Evolutionary conservation across 2,329 filamentous ascomycete genomes (phyloP), one percentile per base, ranked within the genome.

Genomic region (Simplicillium aogashimaense): DNA sequence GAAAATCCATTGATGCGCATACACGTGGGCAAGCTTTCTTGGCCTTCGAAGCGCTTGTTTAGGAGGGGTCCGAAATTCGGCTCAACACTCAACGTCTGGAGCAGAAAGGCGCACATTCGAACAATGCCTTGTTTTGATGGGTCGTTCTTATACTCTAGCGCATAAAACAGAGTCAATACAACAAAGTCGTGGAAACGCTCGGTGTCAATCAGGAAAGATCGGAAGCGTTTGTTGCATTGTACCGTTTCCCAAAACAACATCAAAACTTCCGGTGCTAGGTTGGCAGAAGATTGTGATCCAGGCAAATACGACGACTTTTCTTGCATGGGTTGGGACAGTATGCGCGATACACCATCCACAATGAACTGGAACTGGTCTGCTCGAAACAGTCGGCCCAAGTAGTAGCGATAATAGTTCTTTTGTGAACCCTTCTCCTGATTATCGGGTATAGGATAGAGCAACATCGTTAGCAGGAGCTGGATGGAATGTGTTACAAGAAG

Each of bases 311-410:
- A 90, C 10, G 78, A 76, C 43, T 87, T 94, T 34, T 87, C 83
- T 63, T 94, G 87, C 46, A 95, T 79, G 17, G 90, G 90, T 51
- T 95, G 90, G 51, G 94, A 92, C 38, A 98, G 68, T 36, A 97
- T 86, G 51, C 88, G 78, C 1, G 83, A 89, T 82, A 95, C 94
- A 37, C 89, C 89, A 56, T 95, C 89, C 10, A 94, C 86, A 17
- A 97, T 79, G 57, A 98, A 98, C 58, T 98, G 92, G 54, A 98
- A 97, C 58, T 98, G 92, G 58, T 95, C 88, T 1, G 90, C 86
- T 36, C 92, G 78, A 62, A 97, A 92, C 35, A 98, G 64, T 30
- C 90, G 78, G 25, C 92, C 86, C 25, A 95, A 76, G 49, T 94
- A 95, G 59, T 95, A 87, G 13, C 92, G 83, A 58, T 94, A 97